phyloP scores from a whole-genome alignment of 192 early-diverging fungal genomes.

The Umbelopsis ramanniana region DNA sequence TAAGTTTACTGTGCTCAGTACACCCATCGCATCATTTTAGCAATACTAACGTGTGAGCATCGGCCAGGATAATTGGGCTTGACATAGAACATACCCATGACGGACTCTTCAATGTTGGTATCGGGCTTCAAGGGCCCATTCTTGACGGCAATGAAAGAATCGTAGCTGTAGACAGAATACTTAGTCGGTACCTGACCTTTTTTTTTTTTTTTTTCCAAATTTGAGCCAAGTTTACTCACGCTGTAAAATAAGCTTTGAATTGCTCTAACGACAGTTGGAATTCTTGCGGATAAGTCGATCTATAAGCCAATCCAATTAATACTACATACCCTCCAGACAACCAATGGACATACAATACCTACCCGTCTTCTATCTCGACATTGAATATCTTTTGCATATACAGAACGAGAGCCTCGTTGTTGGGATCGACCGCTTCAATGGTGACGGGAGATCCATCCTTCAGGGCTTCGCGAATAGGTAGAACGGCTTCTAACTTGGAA shows the following conservation, averaged over 20 bases:
- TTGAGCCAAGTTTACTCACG: conserved; percentile 17
- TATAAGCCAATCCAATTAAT: conserved; percentile 17
- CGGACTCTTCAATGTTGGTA: conserved; percentile 45
- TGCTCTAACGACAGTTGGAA: conserved; percentile 37
- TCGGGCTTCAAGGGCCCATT: conserved; percentile 32
- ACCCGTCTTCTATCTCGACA: conserved; percentile 62
- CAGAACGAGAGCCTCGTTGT: conserved; percentile 34
- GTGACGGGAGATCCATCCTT: conserved; percentile 16
- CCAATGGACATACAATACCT: neutral
- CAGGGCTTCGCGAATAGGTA: conserved; percentile 31
- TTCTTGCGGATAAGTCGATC: conserved; percentile 76
- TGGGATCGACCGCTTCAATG: conserved; percentile 29
- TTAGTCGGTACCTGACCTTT: neutral
- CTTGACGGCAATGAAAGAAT: conserved; percentile 56
- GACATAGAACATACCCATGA: conserved; percentile 74
- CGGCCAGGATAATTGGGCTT: conserved; percentile 84
- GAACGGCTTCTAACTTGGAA: neutral
- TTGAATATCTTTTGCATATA: conserved; percentile 63
- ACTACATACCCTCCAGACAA: neutral
- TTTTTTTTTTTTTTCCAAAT: no score
- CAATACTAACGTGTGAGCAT: conserved; percentile 45
- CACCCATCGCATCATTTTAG: neutral
- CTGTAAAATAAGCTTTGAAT: conserved; percentile 59
- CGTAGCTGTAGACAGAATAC: conserved; percentile 29
- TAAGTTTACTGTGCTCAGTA: neutral